phyloP scores from a whole-genome alignment of 2,329 filamentous ascomycete genomes.

The Hymenotorrendiella dingleyae region DNA sequence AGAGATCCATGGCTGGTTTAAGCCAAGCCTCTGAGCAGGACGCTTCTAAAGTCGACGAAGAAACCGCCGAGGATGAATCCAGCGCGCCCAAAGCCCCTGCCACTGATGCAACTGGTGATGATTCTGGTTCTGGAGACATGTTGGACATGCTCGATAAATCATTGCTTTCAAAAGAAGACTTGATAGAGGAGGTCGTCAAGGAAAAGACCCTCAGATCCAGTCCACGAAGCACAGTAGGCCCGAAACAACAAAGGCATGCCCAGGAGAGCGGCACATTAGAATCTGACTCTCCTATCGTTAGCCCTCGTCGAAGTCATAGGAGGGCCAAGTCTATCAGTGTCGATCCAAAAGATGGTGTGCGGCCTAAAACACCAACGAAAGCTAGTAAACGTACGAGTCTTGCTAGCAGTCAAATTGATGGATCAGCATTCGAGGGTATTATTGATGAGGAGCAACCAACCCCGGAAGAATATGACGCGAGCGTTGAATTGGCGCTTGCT shows the following conservation, averaged over 20 bases:
- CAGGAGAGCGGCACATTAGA: no score
- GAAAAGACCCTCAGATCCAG: no score
- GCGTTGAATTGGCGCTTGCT: conserved; percentile 25
- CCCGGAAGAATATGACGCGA: conserved; percentile 27
- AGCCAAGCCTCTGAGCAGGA: not conserved
- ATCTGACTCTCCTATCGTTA: conserved; percentile 5
- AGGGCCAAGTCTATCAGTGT: conserved; percentile 11
- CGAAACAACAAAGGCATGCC: not conserved
- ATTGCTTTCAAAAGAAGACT: no score
- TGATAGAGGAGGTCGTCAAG: no score
- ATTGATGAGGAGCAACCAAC: conserved; percentile 18
- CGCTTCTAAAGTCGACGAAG: no score
- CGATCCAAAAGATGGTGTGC: conserved; percentile 10
- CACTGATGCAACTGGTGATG: no score
- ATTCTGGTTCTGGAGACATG: no score
- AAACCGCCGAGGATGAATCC: no score
- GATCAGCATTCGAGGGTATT: conserved; percentile 16
- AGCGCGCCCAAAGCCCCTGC: no score
- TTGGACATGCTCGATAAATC: no score
- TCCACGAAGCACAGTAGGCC: not conserved
- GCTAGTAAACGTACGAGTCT: conserved; percentile 1
- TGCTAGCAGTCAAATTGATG: conserved; percentile 9
- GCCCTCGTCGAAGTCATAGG: conserved; percentile 17
- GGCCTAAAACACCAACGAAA: conserved; percentile 7
- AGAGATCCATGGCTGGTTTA: not conserved